A percentile compares a stretch with the other conserved stretches of the same genome.
Evolutionary conservation across 495 filamentous ascomycete species (phyloP).

Genomic region (Penicillium arizonense): DNA sequence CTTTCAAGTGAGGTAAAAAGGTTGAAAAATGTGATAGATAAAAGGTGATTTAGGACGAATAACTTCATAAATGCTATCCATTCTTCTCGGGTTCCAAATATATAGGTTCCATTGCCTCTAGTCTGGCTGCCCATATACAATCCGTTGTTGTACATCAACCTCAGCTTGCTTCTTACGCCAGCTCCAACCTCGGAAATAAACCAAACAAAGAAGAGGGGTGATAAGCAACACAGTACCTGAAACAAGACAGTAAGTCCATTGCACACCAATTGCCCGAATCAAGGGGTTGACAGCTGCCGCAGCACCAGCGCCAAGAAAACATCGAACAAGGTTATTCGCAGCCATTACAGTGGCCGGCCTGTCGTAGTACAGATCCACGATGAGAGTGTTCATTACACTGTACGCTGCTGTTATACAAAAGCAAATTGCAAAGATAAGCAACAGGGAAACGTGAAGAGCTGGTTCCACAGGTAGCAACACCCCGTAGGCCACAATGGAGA

Average conservation of each 20-base stretch:
- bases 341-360: constrained; percentile 63
- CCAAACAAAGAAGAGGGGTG: constrained; percentile 15
- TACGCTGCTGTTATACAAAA: constrained; percentile 53
- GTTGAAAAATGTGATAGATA: neutral
- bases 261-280: constrained; percentile 32
- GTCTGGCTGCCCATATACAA: neutral
- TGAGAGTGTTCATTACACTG: constrained; percentile 34
- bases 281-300: constrained; percentile 59
- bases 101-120: neutral
- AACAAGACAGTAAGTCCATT: constrained; percentile 20
- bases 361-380: constrained; percentile 63
- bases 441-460: constrained; percentile 46
- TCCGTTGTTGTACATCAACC: neutral
- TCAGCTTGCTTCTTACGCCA: constrained; percentile 10
- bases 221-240: constrained; percentile 8
- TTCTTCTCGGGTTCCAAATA: neutral
- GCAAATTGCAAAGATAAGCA: constrained; percentile 53
- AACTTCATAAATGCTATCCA: no score
- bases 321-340: constrained; percentile 68
- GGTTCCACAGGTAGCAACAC: constrained; percentile 13
- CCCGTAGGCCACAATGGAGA: constrained; percentile 16
- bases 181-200: constrained; percentile 16
- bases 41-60: neutral
- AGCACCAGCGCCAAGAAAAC: constrained; percentile 61
- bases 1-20: neutral